Evolutionary conservation across 805 yeast genomes (phyloP), one percentile per base, ranked within the genome.

Genomic region (Huiozyma naganishii): DNA sequence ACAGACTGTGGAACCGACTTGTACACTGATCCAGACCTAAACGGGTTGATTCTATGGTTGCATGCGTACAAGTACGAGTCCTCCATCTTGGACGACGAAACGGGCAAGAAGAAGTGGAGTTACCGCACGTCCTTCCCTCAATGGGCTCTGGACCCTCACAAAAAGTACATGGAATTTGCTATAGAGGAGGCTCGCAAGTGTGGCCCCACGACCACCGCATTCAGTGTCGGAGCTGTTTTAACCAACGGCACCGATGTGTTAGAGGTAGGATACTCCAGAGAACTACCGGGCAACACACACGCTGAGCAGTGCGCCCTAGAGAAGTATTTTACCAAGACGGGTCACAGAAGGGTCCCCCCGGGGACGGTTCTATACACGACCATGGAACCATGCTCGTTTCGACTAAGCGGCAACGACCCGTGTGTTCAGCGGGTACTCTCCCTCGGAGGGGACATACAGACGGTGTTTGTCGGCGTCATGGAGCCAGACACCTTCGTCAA

Each of bases 241-340:
- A 90, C 77, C 0, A 64, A 72, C 44, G 82, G 84, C 33, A 73
- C 73, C 29, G 57, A 74, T 42, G 68, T 90, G 0, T 58, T 92
- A 12, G 71, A 82, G 8, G 79, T 85, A 0, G 98, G 98, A 0
- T 86, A 76, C 55, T 86, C 97, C 0, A 71, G 97, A 43, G 97
- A 90, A 61, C 67, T 90, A 4, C 84, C 82, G 13, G 98, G 97
- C 0, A 90, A 90, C 62, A 90, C 98, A 0, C 98, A 90, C 61
- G 97, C 97, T 4, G 98, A 90, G 57, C 96, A 90, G 59, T 83
- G 94, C 67, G 95, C 96, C 0, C 59, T 90, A 44, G 83, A 79
- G 30, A 92, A 92, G 61, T 82, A 80, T 52, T 76, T 70, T 44
- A 51, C 55, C 4, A 52, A 62, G 36, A 59, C 64, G 1, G 52